These are phyloP conservation scores for Cladophialophora chaetospira DNA, from an alignment of 2,329 filamentous ascomycete genomes.

Conservation along the genomic window DNA sequence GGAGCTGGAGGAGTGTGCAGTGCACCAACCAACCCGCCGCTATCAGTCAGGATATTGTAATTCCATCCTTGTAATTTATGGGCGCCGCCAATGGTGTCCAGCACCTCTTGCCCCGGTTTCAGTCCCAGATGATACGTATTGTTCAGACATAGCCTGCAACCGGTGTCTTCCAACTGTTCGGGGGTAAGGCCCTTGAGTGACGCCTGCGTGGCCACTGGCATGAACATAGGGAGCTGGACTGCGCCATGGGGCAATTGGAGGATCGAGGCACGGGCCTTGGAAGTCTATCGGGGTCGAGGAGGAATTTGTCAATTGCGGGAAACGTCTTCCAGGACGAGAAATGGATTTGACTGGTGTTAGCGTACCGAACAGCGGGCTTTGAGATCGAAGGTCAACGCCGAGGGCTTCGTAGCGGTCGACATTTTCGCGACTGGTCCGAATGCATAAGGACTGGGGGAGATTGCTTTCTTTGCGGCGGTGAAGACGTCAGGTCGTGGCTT, in stretches of 20 bases:
- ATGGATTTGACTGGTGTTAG: conserved; percentile 19
- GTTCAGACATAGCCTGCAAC: conserved; percentile 89
- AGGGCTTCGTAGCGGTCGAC: conserved; percentile 32
- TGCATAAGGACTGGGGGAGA: conserved; percentile 23
- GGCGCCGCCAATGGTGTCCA: conserved; percentile 85
- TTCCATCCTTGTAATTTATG: conserved; percentile 95
- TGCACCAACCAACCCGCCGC: conserved; percentile 48
- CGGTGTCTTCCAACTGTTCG: conserved; percentile 84
- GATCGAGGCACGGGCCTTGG: conserved; percentile 85
- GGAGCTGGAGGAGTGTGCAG: conserved; percentile 15
- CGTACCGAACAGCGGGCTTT: conserved; percentile 78
- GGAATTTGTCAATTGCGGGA: conserved; percentile 20
- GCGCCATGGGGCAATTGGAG: conserved; percentile 88
- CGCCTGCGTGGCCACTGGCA: conserved; percentile 97
- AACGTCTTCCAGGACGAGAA: conserved; percentile 2
- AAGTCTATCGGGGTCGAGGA: conserved; percentile 63
- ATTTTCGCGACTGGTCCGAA: conserved; percentile 24
- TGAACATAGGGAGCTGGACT: conserved; percentile 90
- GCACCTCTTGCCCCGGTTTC: conserved; percentile 87
- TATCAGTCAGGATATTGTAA: conserved; percentile 85
- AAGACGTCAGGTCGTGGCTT: conserved; percentile 24
- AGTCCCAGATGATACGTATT: conserved; percentile 97
- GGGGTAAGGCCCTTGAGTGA: conserved; percentile 93
- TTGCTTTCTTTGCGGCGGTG: conserved; percentile 24
- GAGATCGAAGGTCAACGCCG: conserved; percentile 77